Evolutionary conservation across 2,329 filamentous ascomycete genomes (phyloP).

Genomic region (Trichoderma sp.): DNA sequence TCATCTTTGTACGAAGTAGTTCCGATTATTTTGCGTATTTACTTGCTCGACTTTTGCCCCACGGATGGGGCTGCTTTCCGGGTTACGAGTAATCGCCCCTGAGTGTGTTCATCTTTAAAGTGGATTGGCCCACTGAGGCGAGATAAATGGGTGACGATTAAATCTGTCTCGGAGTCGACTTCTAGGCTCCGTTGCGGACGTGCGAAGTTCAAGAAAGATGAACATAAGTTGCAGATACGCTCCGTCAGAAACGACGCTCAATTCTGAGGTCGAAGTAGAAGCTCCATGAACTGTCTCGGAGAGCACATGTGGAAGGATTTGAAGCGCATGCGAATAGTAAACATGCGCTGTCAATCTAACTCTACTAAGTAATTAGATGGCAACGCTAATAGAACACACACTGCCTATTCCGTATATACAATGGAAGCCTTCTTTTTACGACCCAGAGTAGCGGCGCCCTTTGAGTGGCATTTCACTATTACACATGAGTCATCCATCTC

Average conservation of each 20-base stretch:
- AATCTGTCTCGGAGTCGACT: background rate
- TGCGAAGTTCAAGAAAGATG: background rate
- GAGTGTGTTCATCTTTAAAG: background rate
- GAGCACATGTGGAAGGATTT: background rate
- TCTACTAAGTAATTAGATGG: background rate
- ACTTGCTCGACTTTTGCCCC: background rate
- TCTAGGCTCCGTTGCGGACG: background rate
- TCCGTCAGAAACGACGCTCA: background rate
- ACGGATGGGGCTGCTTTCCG: background rate
- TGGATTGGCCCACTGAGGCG: background rate
- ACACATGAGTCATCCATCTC: background rate
- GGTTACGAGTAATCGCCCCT: background rate
- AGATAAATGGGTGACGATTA: background rate
- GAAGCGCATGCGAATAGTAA: background rate
- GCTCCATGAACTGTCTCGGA: background rate
- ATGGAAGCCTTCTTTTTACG: background rate
- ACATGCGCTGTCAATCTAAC: background rate
- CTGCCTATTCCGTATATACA: background rate
- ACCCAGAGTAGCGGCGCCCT: constrained; percentile 4
- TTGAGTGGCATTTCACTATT: background rate
- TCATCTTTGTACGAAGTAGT: background rate
- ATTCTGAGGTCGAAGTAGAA: background rate
- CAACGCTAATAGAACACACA: background rate
- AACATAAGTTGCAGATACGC: background rate
- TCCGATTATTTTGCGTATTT: background rate